phyloP scores from a whole-genome alignment of 2,329 filamentous ascomycete species.

The Colletotrichum godetiae region DNA sequence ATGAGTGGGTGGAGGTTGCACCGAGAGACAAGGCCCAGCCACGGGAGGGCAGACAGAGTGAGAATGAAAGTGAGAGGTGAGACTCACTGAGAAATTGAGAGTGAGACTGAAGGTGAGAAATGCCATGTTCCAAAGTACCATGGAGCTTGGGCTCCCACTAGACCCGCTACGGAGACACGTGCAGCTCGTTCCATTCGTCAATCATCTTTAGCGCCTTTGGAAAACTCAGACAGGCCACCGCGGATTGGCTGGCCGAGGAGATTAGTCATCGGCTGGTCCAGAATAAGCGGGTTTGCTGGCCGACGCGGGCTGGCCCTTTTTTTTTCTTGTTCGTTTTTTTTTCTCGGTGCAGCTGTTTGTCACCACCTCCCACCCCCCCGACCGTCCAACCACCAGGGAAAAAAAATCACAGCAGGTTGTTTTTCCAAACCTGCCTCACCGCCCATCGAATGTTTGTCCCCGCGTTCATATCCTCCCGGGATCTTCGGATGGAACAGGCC shows the following conservation, averaged over 20 bases:
- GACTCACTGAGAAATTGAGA: not conserved
- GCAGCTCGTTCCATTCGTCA: constrained; percentile 1
- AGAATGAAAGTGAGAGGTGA: not conserved
- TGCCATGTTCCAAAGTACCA: not conserved
- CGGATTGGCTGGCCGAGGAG: constrained; percentile 26
- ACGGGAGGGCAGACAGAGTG: not conserved
- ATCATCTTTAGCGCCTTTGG: constrained; percentile 3
- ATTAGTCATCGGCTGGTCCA: constrained; percentile 12
- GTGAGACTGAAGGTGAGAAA: not conserved
- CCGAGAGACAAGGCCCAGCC: not conserved
- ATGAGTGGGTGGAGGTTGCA: not conserved
- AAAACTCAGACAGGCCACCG: constrained; percentile 22
- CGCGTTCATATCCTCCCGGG: constrained; percentile 14
- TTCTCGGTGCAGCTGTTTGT: constrained; percentile 18
- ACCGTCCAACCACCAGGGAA: constrained; percentile 27
- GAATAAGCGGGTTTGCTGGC: not conserved
- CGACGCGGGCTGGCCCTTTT: not conserved
- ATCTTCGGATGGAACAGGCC: constrained; percentile 23
- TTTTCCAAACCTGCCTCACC: constrained; percentile 21
- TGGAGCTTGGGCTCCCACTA: not conserved
- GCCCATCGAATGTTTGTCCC: constrained; percentile 25
- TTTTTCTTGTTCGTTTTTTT: not conserved
- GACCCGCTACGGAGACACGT: constrained; percentile 13
- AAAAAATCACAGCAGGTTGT: constrained; percentile 15
- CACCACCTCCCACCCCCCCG: constrained; percentile 5